These are phyloP conservation scores for Iberis pinnata DNA, from an alignment of 345 rosid species.

Conservation along the genomic window DNA sequence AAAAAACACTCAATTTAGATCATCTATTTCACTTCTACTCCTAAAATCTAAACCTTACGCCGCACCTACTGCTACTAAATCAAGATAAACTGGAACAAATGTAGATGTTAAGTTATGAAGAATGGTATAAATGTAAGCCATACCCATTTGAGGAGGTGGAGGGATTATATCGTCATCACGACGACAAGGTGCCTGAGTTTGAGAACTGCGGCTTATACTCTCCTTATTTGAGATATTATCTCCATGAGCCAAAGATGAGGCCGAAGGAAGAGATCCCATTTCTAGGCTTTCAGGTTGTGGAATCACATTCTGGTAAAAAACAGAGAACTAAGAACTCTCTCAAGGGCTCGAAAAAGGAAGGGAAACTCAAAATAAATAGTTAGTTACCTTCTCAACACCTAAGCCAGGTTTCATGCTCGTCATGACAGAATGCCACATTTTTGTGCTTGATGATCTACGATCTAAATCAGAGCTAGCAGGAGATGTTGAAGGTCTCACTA, in stretches of 20 bases:
- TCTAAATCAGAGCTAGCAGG: constrained; percentile 31
- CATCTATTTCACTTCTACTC: too few species aligned
- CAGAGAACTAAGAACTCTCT: constrained; percentile 1
- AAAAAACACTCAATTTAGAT: background rate
- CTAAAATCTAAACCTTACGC: background rate
- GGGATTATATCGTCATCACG: constrained; percentile 34
- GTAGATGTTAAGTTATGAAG: background rate
- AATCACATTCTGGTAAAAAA: constrained; percentile 31
- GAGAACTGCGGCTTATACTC: constrained; percentile 6
- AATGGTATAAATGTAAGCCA: constrained; percentile 14
- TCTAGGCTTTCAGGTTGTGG: constrained; percentile 29
- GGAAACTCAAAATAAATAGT: constrained; percentile 5
- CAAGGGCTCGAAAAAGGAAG: background rate
- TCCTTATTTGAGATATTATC: constrained; percentile 24
- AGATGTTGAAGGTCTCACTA: constrained; percentile 34
- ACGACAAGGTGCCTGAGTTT: constrained; percentile 6
- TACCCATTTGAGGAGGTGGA: constrained; percentile 58
- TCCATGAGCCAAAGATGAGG: constrained; percentile 28
- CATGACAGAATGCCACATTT: constrained; percentile 23
- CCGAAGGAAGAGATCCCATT: constrained; percentile 28
- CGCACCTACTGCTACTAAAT: constrained; percentile 8
- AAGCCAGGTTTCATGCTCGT: constrained; percentile 37
- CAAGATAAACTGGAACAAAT: background rate
- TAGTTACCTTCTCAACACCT: constrained; percentile 51
- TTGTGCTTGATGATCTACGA: constrained; percentile 34